Evolutionary conservation across 148 eudicot genomes (phyloP).

Genomic region (Hydrangea macrophylla): DNA sequence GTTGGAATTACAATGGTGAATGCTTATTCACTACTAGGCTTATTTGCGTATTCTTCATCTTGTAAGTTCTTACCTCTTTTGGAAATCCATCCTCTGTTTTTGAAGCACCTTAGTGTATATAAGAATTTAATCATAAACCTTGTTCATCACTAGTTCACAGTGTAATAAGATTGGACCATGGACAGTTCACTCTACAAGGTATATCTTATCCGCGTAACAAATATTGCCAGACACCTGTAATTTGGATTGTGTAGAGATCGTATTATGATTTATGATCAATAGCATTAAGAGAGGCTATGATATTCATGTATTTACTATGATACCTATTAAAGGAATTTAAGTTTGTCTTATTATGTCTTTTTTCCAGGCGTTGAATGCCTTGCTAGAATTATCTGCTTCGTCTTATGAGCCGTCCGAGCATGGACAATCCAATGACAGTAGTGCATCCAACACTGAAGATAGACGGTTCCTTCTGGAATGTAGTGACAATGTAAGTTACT

Average conservation of each 20-base stretch:
- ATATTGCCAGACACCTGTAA: not conserved
- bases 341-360: not conserved
- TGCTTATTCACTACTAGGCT: not conserved
- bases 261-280: not conserved
- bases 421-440: constrained; percentile 30
- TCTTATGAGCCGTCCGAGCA: constrained; percentile 33
- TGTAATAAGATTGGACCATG: not conserved
- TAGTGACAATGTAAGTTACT: constrained; percentile 52
- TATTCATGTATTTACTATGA: not conserved
- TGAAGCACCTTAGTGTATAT: not conserved
- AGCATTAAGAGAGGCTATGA: not conserved
- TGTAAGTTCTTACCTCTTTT: not conserved
- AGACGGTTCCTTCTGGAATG: constrained; percentile 30
- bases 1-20: not conserved
- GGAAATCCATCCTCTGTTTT: not conserved
- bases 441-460: constrained; percentile 38
- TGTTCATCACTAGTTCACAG: not conserved
- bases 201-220: not conserved
- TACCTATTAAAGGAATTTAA: not conserved
- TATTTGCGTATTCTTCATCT: not conserved
- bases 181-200: not conserved
- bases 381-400: constrained; percentile 77
- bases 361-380: constrained; percentile 64
- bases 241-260: not conserved
- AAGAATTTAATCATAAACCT: not conserved